Evolutionary conservation across 2,329 filamentous ascomycete species (phyloP), one percentile per base, ranked within the genome.

Genomic region (Metarhizium humberi): DNA sequence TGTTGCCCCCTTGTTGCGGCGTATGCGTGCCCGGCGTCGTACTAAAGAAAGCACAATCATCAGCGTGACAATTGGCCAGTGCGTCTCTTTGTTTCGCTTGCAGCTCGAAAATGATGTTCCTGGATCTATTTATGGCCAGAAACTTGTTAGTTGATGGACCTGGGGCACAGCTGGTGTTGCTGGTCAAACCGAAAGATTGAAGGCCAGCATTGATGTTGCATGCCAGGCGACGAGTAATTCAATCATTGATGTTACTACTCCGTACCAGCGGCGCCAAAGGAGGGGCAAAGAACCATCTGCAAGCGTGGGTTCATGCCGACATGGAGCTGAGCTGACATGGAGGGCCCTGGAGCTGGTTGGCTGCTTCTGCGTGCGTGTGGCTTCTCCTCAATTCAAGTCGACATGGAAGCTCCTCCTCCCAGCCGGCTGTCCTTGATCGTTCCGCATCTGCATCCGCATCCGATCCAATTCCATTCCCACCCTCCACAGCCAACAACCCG

Each of bases 381-480:
- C 34, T 43, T 43, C 40, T 43, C 40, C 40, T 43, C 40, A 43
- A 43, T 43, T 43, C 10, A 18, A 43, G 40, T 25, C 25, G 25
- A 25, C 25, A 25, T 25, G 25, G 25, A 25, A 25, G 25, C 40
- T 43, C 40, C 40, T 18, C 6, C 40, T 14, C 6, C 40, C 14
- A 43, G 40, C n/a, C 13, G 20, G 16, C 42, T 20, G 42, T 16
- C n/a, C 16, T 45, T 20, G n/a, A 45, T 40, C 42, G 18, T 29
- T 48, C 45, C 45, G 25, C 25, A 29, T 29, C 45, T 43, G 42
- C 47, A 52, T 52, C 54, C 54, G 54, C 54, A 55, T 55, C 50
- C 54, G 54, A 55, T 50, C 53, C 25, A 32, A 36, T 8, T 52
- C 40, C 20, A 52, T 52, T 34, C 40, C 40, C 50, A 45, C 51